Evolutionary conservation across 23 red algal species (phyloP).

Genomic region (Agarophyton chilense): DNA sequence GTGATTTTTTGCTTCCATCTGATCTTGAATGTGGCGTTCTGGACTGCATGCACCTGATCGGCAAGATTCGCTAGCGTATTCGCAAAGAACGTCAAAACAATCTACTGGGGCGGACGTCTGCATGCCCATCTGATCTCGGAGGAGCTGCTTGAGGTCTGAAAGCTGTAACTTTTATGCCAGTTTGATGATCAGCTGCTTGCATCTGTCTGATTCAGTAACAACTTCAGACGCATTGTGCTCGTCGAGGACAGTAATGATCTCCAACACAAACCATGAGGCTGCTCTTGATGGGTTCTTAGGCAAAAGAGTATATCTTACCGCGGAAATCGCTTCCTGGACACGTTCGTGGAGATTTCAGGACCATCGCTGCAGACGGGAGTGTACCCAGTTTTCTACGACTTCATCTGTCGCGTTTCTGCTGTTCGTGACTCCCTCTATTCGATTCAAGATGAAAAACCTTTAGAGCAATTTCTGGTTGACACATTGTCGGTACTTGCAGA

Average conservation of each 20-base stretch:
- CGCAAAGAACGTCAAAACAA: neutral
- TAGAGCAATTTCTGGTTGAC: neutral
- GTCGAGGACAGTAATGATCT: constrained; percentile 20
- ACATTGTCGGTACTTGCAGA: constrained; percentile 17
- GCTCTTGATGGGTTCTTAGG: constrained; percentile 1
- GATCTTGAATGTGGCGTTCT: neutral
- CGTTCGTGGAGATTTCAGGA: constrained; percentile 12
- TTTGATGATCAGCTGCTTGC: too few species aligned
- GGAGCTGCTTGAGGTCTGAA: constrained; percentile 12
- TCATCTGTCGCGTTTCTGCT: constrained; percentile 29
- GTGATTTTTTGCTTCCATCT: neutral
- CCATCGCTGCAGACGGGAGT: neutral
- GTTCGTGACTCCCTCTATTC: constrained; percentile 26
- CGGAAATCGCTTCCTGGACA: neutral
- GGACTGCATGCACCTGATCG: constrained; percentile 10
- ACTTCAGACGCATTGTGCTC: constrained; percentile 31
- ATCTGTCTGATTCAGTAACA: neutral
- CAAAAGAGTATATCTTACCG: neutral
- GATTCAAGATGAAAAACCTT: constrained; percentile 14
- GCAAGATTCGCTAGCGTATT: neutral
- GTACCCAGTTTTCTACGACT: constrained; percentile 16
- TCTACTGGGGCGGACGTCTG: neutral
- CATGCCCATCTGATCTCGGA: constrained; percentile 29
- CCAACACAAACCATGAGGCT: constrained; percentile 3
- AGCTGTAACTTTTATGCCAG: too few species aligned